Percentiles rank a stretch among this genome's conserved stretches.
Conservation (phyloP, 495 filamentous ascomycete genomes). For the Neurospora sp. region DNA sequence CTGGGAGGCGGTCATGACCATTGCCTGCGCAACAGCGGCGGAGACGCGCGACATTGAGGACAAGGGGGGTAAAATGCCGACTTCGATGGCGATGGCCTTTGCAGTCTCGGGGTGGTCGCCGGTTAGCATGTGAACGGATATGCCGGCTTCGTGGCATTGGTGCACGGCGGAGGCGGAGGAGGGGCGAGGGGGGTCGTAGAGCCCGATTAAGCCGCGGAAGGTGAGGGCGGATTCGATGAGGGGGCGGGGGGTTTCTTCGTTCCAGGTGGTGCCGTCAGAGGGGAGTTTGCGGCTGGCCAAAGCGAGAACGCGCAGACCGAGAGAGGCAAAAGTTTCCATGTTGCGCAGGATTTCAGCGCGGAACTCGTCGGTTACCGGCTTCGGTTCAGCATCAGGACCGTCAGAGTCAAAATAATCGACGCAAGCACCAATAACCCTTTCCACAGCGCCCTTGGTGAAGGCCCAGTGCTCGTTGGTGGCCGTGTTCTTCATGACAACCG, state of each 20-base stretch:
- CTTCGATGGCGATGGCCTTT: conserved; percentile 63
- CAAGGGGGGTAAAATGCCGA: conserved; percentile 54
- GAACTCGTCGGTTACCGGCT: conserved; percentile 48
- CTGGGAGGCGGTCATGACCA: conserved; percentile 53
- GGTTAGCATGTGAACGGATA: conserved; percentile 74
- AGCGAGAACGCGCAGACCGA: conserved; percentile 68
- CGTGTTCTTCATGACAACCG: conserved; percentile 50
- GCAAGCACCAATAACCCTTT: conserved; percentile 50
- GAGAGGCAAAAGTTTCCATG: conserved; percentile 54
- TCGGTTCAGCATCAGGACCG: neutral
- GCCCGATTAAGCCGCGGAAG: conserved; percentile 55
- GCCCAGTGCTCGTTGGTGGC: conserved; percentile 29
- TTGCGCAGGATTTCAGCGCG: conserved; percentile 50
- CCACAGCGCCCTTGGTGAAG: conserved; percentile 75
- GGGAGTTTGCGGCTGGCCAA: conserved; percentile 24
- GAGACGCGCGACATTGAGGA: conserved; percentile 39
- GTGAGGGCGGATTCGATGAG: conserved; percentile 46
- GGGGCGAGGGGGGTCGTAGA: conserved; percentile 63
- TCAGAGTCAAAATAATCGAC: conserved; percentile 11
- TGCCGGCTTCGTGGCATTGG: conserved; percentile 59
- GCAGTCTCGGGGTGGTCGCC: conserved; percentile 70
- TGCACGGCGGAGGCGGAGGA: conserved; percentile 57
- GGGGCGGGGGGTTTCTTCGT: conserved; percentile 29
- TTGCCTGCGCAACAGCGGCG: conserved; percentile 38
- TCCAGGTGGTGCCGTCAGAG: neutral